A percentile compares a stretch with the other conserved stretches of the same genome.
Conservation (phyloP, 768 basidiomycete genomes). For the Pleurotus djamor region DNA sequence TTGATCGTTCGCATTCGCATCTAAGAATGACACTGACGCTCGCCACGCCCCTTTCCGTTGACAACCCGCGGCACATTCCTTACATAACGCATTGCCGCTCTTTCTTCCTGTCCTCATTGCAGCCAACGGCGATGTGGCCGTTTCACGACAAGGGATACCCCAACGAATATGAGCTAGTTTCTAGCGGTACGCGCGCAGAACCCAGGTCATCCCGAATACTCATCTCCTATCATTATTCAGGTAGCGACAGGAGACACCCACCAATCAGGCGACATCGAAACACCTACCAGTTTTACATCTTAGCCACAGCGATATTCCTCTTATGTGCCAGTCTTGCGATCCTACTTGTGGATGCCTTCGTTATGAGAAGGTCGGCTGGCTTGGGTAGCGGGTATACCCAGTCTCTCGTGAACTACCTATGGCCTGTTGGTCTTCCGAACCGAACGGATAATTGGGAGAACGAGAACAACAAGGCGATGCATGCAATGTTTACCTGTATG, state of each 20-base stretch:
- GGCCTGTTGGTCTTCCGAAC: background rate
- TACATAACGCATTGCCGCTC: background rate
- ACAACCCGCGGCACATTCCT: too few species aligned
- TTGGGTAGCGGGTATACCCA: background rate
- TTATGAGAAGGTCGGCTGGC: background rate
- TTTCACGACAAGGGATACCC: background rate
- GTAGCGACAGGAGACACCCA: background rate
- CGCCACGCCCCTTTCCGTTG: too few species aligned
- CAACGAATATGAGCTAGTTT: too few species aligned
- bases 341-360: background rate
- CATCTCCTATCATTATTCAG: too few species aligned
- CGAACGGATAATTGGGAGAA: background rate
- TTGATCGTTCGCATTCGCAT: background rate
- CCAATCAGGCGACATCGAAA: background rate
- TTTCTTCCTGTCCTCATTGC: background rate
- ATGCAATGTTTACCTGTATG: constrained; percentile 18
- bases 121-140: background rate
- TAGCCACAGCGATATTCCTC: background rate
- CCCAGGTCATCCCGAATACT: too few species aligned
- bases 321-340: background rate
- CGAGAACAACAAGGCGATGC: constrained; percentile 6
- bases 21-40: too few species aligned
- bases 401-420: background rate
- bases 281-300: background rate
- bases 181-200: too few species aligned